phyloP scores from a whole-genome alignment of 768 basidiomycete genomes.

The Lactarius trivialis region DNA sequence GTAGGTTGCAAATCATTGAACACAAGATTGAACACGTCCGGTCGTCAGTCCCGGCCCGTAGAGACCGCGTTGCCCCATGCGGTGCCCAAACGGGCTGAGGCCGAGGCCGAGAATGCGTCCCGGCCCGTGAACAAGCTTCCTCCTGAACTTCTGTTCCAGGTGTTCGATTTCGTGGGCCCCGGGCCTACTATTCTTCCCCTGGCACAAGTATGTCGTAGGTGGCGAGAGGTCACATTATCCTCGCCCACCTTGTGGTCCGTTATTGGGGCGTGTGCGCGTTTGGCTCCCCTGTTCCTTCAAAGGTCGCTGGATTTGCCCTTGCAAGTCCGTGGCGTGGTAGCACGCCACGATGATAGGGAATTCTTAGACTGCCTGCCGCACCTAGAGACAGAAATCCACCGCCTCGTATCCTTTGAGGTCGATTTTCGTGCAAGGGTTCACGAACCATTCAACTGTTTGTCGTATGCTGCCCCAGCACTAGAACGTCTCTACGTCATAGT shows the following conservation, averaged over 20 bases:
- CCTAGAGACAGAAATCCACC: not conserved
- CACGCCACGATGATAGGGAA: not conserved
- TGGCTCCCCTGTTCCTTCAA: constrained; percentile 6
- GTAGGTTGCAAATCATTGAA: not conserved
- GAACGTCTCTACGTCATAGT: not conserved
- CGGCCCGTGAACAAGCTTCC: not conserved
- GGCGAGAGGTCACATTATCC: not conserved
- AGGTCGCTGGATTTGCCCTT: not conserved
- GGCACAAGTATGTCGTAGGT: not conserved
- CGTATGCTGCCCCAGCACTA: not conserved
- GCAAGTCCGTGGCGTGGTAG: not conserved
- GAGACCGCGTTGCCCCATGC: constrained; percentile 7
- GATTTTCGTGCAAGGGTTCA: not conserved
- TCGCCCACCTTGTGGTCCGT: constrained; percentile 5
- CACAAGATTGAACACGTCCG: not conserved
- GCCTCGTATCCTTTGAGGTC: not conserved
- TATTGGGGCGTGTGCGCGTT: not conserved
- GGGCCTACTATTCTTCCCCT: not conserved
- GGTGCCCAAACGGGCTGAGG: not conserved
- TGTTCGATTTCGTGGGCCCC: not conserved
- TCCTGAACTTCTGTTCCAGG: not conserved
- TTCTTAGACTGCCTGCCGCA: not conserved
- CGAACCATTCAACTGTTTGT: not conserved
- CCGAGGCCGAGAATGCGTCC: not conserved
- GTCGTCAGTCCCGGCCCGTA: not conserved